Percentiles rank a stretch among this genome's conserved stretches.
phyloP scores from a whole-genome alignment of 2,329 filamentous ascomycete species.

The Pestalotiopsis sp. region DNA sequence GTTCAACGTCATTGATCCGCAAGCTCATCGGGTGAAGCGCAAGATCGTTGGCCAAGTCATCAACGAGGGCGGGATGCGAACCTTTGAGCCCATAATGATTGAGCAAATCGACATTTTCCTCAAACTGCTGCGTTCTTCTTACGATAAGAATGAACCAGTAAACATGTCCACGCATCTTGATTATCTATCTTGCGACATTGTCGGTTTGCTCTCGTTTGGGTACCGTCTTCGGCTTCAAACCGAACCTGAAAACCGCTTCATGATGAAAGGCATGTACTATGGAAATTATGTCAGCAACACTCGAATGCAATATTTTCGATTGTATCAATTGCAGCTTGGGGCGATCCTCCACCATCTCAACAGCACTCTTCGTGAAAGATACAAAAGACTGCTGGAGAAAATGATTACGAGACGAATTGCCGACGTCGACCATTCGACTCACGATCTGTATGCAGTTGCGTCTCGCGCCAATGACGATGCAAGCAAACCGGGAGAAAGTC shows the following conservation, averaged over 20 bases:
- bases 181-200: constrained; percentile 19
- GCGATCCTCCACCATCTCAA: background rate
- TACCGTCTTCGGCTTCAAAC: constrained; percentile 20
- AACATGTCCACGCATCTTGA: constrained; percentile 17
- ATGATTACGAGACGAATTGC: constrained; percentile 18
- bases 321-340: background rate
- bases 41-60: constrained; percentile 8
- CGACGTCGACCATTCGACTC: constrained; percentile 14
- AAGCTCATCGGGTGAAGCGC: constrained; percentile 3
- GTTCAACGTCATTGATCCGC: constrained; percentile 9
- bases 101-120: constrained; percentile 9
- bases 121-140: constrained; percentile 9
- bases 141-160: constrained; percentile 11
- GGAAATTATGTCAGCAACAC: background rate
- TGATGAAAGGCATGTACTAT: background rate
- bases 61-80: constrained; percentile 1
- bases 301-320: background rate
- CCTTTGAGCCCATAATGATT: constrained; percentile 4
- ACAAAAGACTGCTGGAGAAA: constrained; percentile 15
- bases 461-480: constrained; percentile 14
- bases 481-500: background rate
- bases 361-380: background rate
- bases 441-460: constrained; percentile 17
- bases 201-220: constrained; percentile 22
- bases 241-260: constrained; percentile 13